Percentiles rank a stretch among this genome's conserved stretches.
Evolutionary conservation across 176 grass and related monocot species (phyloP).

Genomic region (Juncus effusus): DNA sequence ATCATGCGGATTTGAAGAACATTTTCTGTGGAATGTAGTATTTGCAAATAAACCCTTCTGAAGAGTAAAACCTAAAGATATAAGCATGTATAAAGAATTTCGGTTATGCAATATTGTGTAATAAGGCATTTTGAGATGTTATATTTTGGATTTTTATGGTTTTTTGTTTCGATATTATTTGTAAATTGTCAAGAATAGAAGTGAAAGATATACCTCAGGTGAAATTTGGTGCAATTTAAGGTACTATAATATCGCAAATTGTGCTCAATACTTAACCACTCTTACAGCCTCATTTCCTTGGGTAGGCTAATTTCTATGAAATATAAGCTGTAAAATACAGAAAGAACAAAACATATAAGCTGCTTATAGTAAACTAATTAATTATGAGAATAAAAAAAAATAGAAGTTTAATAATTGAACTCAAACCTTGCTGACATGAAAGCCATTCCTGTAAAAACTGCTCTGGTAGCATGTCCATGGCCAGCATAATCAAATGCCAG

Average conservation of each 20-base stretch:
- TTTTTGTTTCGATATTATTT: too few species aligned
- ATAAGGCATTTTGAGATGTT: too few species aligned
- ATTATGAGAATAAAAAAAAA: neutral
- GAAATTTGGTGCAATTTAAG: too few species aligned
- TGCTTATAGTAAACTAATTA: neutral
- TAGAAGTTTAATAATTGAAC: neutral
- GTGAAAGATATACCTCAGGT: too few species aligned
- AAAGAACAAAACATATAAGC: neutral
- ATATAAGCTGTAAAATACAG: constrained; percentile 46
- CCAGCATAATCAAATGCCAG: constrained; percentile 89
- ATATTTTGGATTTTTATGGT: too few species aligned
- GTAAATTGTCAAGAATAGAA: too few species aligned
- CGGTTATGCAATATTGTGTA: too few species aligned
- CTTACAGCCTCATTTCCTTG: constrained; percentile 59
- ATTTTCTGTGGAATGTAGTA: too few species aligned
- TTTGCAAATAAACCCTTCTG: too few species aligned
- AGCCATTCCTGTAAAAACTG: constrained; percentile 95
- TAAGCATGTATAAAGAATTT: too few species aligned
- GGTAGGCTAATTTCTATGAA: constrained; percentile 66
- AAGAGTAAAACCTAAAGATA: too few species aligned
- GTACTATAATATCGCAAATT: neutral
- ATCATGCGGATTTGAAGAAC: too few species aligned
- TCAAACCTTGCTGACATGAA: constrained; percentile 96
- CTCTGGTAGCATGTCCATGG: constrained; percentile 88
- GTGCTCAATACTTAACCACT: neutral